A percentile compares a stretch with the other conserved stretches of the same genome.
Evolutionary conservation across 495 filamentous ascomycete genomes (phyloP).

Genomic region (Schizothecium vesticola): DNA sequence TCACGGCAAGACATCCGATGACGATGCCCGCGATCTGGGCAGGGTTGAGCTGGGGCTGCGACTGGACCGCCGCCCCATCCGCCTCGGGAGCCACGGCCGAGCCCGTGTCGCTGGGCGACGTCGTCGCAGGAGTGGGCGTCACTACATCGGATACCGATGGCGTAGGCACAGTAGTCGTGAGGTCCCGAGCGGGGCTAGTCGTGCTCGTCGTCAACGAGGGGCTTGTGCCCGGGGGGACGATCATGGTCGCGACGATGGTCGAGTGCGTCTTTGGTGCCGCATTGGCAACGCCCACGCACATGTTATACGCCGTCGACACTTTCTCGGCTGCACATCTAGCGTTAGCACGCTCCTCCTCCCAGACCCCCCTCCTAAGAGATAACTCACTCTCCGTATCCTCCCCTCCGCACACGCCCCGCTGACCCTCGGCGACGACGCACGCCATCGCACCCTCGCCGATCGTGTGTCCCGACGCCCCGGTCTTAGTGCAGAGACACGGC

Average conservation of each 20-base stretch:
- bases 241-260: conserved; percentile 55
- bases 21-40: conserved; percentile 44
- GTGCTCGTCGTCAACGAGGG: conserved; percentile 13
- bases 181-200: conserved; percentile 6
- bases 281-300: conserved; percentile 51
- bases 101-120: conserved; percentile 12
- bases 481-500: conserved; percentile 57
- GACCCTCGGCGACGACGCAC: conserved; percentile 51
- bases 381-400: conserved; percentile 34
- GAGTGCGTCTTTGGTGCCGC: conserved; percentile 55
- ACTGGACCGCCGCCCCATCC: not conserved
- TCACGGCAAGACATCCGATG: conserved; percentile 38
- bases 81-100: conserved; percentile 13
- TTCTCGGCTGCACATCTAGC: conserved; percentile 23
- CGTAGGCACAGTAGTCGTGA: conserved; percentile 5
- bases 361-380: not conserved
- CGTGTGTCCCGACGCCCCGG: conserved; percentile 58
- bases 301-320: conserved; percentile 44
- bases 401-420: conserved; percentile 37
- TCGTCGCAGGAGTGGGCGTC: conserved; percentile 8
- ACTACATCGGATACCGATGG: conserved; percentile 13
- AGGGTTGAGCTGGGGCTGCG: conserved; percentile 23
- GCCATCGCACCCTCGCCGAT: conserved; percentile 63
- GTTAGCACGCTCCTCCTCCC: conserved; percentile 16
- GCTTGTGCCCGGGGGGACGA: conserved; percentile 29